Evolutionary conservation across 306 rosid genomes (phyloP), one percentile per base, ranked within the genome.

Genomic region (Hippophae tibetana): DNA sequence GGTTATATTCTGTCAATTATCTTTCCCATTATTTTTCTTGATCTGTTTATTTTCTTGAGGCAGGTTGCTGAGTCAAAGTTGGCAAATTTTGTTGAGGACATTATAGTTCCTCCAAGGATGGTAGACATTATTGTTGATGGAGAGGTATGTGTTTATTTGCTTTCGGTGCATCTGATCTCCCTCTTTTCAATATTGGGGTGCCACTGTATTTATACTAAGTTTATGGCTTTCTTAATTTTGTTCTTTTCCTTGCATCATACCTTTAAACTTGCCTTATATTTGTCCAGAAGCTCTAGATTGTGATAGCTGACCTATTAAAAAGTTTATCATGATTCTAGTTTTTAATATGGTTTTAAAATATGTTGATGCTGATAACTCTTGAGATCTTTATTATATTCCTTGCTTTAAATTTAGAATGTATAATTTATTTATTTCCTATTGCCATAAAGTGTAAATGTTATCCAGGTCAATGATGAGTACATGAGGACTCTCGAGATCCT

Each of bases 21-120:
- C 5, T 31, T 31, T 31, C 38, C 38, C 38, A 31, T 31, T 31
- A 31, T 31, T 31, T 31, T 2, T 31, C 38, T 43, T 62, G 63
- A 68, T 42, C 38, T 53, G 14, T 44, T 57, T 58, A 25, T 66
- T 70, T 64, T 77, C 47, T 10, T 52, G 62, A 47, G 64, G 78
- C 66, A 90, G 98, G 93, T 85, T 57, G 93, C 99, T 55, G 99
- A 92, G 72, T 85, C 93, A 73, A 92, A 83, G 48, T 69, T 92
- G 83, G 95, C 99, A 23, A 88, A 83, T 66, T 92, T 92, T 76
- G 99, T 92, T 5, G 99, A 88, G 82, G 99, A 92, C 78, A 83
- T 92, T 62, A 85, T 92, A 50, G 84, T 92, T 63, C 96, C 99
- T 71, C 99, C 99, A 69, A 88, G 93, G 72, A 92, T 92, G 95